Evolutionary conservation across 2,329 filamentous ascomycete genomes (phyloP).

Genomic region (Talaromyces funiculosus): DNA sequence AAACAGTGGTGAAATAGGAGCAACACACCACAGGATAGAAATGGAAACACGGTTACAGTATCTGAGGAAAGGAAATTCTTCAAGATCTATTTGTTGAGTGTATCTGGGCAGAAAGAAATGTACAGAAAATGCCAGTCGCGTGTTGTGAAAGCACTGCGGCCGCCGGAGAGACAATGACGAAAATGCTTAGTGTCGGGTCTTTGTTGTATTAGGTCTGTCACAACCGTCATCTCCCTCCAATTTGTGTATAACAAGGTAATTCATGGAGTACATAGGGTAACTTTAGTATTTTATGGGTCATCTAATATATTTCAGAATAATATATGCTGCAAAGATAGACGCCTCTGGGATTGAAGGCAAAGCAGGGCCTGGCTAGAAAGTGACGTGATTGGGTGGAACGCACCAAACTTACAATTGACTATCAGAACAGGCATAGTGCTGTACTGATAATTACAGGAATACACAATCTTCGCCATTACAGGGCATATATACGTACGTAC

Average conservation of each 20-base stretch:
- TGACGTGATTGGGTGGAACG: neutral
- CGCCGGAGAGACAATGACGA: slow-evolving; percentile 18
- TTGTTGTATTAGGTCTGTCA: slow-evolving; percentile 1
- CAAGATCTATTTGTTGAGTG: neutral
- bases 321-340: neutral
- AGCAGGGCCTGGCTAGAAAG: neutral
- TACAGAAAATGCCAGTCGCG: neutral
- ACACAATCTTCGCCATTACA: neutral
- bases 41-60: neutral
- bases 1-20: neutral
- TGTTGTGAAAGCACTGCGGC: neutral
- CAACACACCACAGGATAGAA: neutral
- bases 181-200: slow-evolving; percentile 19
- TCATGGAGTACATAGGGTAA: neutral
- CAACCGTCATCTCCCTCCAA: neutral
- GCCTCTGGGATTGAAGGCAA: neutral
- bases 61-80: neutral
- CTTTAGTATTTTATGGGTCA: neutral
- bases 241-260: neutral
- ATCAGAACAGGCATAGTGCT: neutral
- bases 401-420: neutral
- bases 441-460: neutral
- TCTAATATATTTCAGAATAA: neutral
- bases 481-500: neutral
- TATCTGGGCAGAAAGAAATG: neutral